Conservation (phyloP, 2,329 filamentous ascomycete species). For the Cladophialophora psammophila region DNA sequence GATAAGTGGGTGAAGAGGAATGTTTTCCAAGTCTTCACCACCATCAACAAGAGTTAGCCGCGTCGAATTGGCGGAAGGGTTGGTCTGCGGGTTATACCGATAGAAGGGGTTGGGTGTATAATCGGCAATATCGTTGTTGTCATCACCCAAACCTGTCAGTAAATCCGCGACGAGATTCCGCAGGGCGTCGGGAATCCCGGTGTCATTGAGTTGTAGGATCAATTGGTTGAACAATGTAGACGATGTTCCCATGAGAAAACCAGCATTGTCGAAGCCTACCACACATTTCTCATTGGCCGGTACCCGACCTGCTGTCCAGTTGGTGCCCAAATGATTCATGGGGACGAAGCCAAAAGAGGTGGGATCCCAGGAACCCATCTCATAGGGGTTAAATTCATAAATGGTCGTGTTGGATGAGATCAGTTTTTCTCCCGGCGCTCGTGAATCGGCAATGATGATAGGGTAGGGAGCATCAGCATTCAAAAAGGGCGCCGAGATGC, state of each 20-base stretch:
- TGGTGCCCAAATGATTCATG: slow-evolving; percentile 73
- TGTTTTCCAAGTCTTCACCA: slow-evolving; percentile 78
- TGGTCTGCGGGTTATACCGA: slow-evolving; percentile 66
- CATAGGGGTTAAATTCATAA: slow-evolving; percentile 77
- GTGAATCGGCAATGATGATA: slow-evolving; percentile 73
- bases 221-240: slow-evolving; percentile 84
- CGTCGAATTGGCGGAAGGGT: slow-evolving; percentile 61
- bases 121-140: slow-evolving; percentile 75
- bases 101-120: slow-evolving; percentile 80
- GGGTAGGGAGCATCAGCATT: slow-evolving; percentile 73
- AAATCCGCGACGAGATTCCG: slow-evolving; percentile 48
- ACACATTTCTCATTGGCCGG: slow-evolving; percentile 68
- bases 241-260: slow-evolving; percentile 85
- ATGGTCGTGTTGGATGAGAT: slow-evolving; percentile 76
- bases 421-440: slow-evolving; percentile 66
- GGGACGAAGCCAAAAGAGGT: slow-evolving; percentile 75
- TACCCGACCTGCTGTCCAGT: slow-evolving; percentile 70
- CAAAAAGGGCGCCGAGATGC: slow-evolving; percentile 67
- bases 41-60: slow-evolving; percentile 78
- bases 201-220: slow-evolving; percentile 68
- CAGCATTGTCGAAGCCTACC: slow-evolving; percentile 80
- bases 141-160: slow-evolving; percentile 65
- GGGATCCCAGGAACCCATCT: slow-evolving; percentile 81
- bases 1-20: slow-evolving; percentile 79
- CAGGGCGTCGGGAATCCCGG: slow-evolving; percentile 60